These are phyloP conservation scores for Aureobasidium sp. DNA, from an alignment of 2,329 filamentous ascomycete species.

Conservation along the genomic window DNA sequence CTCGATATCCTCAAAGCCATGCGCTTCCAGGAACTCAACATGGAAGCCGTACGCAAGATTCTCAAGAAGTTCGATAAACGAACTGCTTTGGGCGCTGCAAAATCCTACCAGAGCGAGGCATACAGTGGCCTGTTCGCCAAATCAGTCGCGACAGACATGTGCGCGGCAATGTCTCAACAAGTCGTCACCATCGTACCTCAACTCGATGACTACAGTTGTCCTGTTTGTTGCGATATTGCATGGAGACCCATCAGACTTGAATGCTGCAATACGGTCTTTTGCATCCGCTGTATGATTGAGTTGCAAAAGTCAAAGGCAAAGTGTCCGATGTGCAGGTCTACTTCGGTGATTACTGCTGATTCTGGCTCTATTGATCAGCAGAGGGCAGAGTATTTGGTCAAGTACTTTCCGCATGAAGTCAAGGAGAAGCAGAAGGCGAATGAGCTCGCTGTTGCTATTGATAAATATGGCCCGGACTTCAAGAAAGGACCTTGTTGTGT, in stretches of 20 bases:
- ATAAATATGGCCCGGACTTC: conserved; percentile 39
- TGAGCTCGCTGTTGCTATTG: conserved; percentile 75
- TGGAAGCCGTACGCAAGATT: conserved; percentile 81
- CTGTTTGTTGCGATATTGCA: conserved; percentile 81
- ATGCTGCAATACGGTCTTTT: conserved; percentile 79
- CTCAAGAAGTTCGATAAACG: conserved; percentile 94
- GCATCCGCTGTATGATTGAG: conserved; percentile 84
- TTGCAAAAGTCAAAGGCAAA: conserved; percentile 76
- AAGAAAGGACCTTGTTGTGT: conserved; percentile 33
- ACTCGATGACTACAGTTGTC: conserved; percentile 86
- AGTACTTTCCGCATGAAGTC: conserved; percentile 82
- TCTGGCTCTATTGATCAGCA: conserved; percentile 74
- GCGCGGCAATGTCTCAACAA: conserved; percentile 76
- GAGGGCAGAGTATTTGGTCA: conserved; percentile 74
- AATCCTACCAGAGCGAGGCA: conserved; percentile 47
- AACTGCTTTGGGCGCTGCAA: conserved; percentile 75
- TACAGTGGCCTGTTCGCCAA: conserved; percentile 69
- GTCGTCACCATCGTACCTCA: conserved; percentile 81
- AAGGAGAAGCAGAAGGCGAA: conserved; percentile 68
- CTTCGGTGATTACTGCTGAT: conserved; percentile 76
- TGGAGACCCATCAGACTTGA: conserved; percentile 82
- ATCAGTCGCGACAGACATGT: conserved; percentile 78
- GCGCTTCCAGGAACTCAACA: conserved; percentile 87
- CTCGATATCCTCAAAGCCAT: conserved; percentile 79
- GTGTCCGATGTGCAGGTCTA: conserved; percentile 81